phyloP scores from a whole-genome alignment of 345 rosid species.

The Arabidopsis arenosa region DNA sequence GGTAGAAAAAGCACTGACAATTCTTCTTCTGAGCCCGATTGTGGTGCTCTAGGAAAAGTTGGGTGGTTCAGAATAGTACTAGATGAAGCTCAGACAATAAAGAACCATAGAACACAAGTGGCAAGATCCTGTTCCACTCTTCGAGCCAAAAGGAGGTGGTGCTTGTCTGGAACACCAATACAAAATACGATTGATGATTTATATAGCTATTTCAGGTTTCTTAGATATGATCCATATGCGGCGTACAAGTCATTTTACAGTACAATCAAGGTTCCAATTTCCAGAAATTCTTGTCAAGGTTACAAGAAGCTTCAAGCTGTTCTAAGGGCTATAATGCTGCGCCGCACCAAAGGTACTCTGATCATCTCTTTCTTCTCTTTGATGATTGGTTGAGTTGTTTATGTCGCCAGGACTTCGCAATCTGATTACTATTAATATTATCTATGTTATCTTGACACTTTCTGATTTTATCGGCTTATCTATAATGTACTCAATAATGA shows the following conservation, averaged over 20 bases:
- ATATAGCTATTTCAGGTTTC: slow-evolving; percentile 95
- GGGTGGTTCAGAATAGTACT: slow-evolving; percentile 86
- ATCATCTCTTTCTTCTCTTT: slow-evolving; percentile 24
- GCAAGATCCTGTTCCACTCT: slow-evolving; percentile 95
- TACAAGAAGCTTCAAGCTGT: slow-evolving; percentile 96
- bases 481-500: slow-evolving; percentile 1
- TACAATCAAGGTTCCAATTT: slow-evolving; percentile 72
- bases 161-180: slow-evolving; percentile 98
- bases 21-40: slow-evolving; percentile 61
- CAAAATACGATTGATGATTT: slow-evolving; percentile 92
- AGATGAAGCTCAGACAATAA: slow-evolving; percentile 98
- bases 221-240: slow-evolving; percentile 86
- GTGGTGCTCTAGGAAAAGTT: slow-evolving; percentile 81
- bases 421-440: slow-evolving; percentile 40
- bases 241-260: slow-evolving; percentile 65
- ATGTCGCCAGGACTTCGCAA: slow-evolving; percentile 25
- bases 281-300: slow-evolving; percentile 69
- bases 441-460: slow-evolving; percentile 29
- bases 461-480: neutral
- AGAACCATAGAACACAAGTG: slow-evolving; percentile 95
- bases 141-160: slow-evolving; percentile 96
- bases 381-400: slow-evolving; percentile 35
- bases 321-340: slow-evolving; percentile 88
- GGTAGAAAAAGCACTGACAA: slow-evolving; percentile 61
- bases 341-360: slow-evolving; percentile 90